Evolutionary conservation across 371 early-diverging fungal genomes (phyloP), one percentile per base, ranked within the genome.

Genomic region (Umbelopsis sp.): DNA sequence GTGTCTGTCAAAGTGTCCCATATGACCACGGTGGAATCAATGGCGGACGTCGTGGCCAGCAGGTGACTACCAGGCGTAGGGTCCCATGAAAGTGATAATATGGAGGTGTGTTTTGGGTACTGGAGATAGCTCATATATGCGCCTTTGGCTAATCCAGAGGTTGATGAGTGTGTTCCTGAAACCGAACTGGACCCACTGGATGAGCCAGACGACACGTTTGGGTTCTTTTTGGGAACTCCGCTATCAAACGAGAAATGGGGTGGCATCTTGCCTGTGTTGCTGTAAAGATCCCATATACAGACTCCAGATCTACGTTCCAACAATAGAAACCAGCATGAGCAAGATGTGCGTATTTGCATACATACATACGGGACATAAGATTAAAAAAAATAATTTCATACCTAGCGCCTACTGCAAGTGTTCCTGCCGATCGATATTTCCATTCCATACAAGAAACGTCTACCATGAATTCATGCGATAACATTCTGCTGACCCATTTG

Each of bases 371-470:
- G n/a, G 3, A 10, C n/a, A 3, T 20, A 63, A 44, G 22, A 22
- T 22, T 0, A 66, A 24, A 41, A 22, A 20, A 50, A 41, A 11
- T 0, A 41, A 11, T 0, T 38, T 57, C 71, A 50, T 77, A 80
- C 82, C 78, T 70, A 63, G 83, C 83, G 9, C 86, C 88, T 29
- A 88, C 86, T 0, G 90, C 90, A 18, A 90, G 69, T 4, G 73
- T 71, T 0, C 76, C 83, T 9, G 76, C 74, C 20, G 82, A 67
- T 37, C 74, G 72, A 51, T 76, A 76, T 57, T 81, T 87, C 88
- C 88, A 90, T 68, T 81, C 85, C 14, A 87, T 35, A 50, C 86
- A 83, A 0, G 83, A 83, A 22, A 87, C 80, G 37, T 79, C 75
- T 38, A 74, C 65, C 82, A 87, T 87, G 18, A 72, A 72, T 4